Base-by-base conservation (phyloP, 208 protist genomes). In the Leishmania guyanensis region DNA sequence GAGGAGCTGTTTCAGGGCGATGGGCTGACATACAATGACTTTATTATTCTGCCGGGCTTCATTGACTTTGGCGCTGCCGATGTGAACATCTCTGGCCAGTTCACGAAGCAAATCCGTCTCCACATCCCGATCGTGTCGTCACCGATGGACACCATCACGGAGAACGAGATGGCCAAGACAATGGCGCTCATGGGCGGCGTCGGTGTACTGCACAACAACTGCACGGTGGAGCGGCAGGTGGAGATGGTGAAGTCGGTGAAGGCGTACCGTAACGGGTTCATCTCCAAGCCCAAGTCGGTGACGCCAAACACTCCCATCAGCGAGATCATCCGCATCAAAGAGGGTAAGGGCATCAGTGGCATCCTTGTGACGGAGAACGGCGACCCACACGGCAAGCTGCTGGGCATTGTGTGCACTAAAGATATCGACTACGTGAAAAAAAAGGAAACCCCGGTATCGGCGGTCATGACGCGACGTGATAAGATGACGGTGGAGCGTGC, bases 391-490 rank as follows among this genome's bases (percentile, higher is more conserved):
- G 94, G 96, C 50, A 97, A 98, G 88, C 90, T 99, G 12, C 84
- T 99, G 29, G 98, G 98, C 72, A 99, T 99, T 26, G 97, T 99
- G 46, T 99, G 98, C 81, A 92, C 91, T 29, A 98, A 99, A 82
- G 99, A 99, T 84, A 96, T 99, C 73, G 98, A 99, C 91, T 99
- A 99, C 86, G 89, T 99, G 46, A 94, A 97, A 81, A 93, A 99
- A 86, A 87, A 90, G 76, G 82, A 74, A 26, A 90, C 86, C 3
- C 86, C 86, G 0, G 89, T 99, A 3, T 79, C 82, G 29, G 89
- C 97, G 64, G 92, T 97, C 26, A 99, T 99, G 96, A 98, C 92
- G 79, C 83, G 72, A 60, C 92, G 93, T 14, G 87, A 89, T 82
- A 86, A 86, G 75, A 93, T 98, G 92, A 97, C 92, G 66, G 91